Evolutionary conservation across 1,139 yeast genomes (phyloP), one percentile per base, ranked within the genome.

Genomic region (Geotrichum aggregatum): DNA sequence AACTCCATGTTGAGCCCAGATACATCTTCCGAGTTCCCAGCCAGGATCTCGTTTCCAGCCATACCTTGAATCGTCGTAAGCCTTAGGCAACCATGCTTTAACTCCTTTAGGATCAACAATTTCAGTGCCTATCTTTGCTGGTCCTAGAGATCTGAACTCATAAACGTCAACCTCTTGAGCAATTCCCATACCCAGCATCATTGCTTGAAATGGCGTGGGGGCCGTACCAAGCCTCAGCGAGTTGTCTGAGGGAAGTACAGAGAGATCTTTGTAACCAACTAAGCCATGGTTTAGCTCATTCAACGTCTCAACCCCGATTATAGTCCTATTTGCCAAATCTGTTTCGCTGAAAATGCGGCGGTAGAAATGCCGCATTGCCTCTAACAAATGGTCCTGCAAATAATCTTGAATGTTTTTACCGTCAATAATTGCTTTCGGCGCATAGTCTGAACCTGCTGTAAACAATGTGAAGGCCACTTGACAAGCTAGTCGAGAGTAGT

Each of bases 381-480:
- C 70, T 22, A 83, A 69, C 63, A 77, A 87, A 62, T 80, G 85
- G 33, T 70, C 65, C 61, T 88, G 95, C 45, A 91, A 71, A 62
- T 77, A 91, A 46, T 82, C 82, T 66, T 91, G 96, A 56, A 91
- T 84, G 63, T 87, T 87, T 16, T 71, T 72, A 13, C 82, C 91
- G 64, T 89, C 77, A 34, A 91, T 74, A 6, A 73, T 70, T 55
- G 92, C 81, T 51, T 83, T 76, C 1, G 89, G 97, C 56, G 76
- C 88, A 74, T 72, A 83, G 69, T 58, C 72, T 65, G 70, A 75
- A 1, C 97, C 97, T 1, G 84, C 83, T 66, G 84, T 88, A 63
- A 89, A 88, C 59, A 87, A 66, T 0, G 95, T 86, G 67, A 87
- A 88, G 95, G 89, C 87, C 11, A 86, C 83, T 59, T 82, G 78